A percentile compares a stretch with the other conserved stretches of the same genome.
These are phyloP conservation scores for Celoporthe dispersa DNA, from an alignment of 2,329 filamentous ascomycete species.

Conservation along the genomic window DNA sequence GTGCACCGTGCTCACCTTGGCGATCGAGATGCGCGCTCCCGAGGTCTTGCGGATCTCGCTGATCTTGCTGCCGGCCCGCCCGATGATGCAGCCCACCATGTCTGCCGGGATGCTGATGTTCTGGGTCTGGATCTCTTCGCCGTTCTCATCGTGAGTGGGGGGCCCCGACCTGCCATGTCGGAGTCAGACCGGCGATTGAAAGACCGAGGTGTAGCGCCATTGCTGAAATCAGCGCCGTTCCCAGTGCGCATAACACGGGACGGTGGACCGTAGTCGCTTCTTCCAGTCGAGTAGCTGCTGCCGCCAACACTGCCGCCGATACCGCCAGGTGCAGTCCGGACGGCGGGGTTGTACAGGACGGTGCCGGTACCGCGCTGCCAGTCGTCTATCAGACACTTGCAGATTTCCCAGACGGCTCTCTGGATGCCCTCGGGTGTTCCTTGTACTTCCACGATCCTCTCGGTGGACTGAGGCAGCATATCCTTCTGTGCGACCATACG, in stretches of 20 bases:
- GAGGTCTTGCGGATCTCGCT: constrained; percentile 98
- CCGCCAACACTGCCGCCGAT: constrained; percentile 50
- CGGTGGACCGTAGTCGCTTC: constrained; percentile 62
- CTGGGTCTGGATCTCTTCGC: constrained; percentile 96
- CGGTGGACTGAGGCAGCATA: constrained; percentile 98
- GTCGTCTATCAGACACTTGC: constrained; percentile 97
- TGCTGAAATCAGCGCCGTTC: constrained; percentile 97
- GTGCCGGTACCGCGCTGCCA: constrained; percentile 97
- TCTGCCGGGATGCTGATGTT: constrained; percentile 99
- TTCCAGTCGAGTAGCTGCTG: constrained; percentile 50
- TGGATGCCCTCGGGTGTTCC: constrained; percentile 94
- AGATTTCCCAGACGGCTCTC: constrained; percentile 97
- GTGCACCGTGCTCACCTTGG: constrained; percentile 64
- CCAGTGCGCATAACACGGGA: constrained; percentile 90
- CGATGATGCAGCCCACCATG: constrained; percentile 99
- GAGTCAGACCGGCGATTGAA: constrained; percentile 83
- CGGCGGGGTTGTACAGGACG: constrained; percentile 94
- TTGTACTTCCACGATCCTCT: constrained; percentile 96
- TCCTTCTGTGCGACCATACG: constrained; percentile 99
- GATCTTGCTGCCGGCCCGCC: constrained; percentile 93
- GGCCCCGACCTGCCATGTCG: constrained; percentile 78
- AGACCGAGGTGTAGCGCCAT: constrained; percentile 64
- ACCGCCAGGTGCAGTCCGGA: constrained; percentile 75
- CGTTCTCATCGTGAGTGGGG: constrained; percentile 93
- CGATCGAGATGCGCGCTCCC: constrained; percentile 95